Evolutionary conservation across 2,329 filamentous ascomycete species (phyloP).

Genomic region (Fusarium redolens): DNA sequence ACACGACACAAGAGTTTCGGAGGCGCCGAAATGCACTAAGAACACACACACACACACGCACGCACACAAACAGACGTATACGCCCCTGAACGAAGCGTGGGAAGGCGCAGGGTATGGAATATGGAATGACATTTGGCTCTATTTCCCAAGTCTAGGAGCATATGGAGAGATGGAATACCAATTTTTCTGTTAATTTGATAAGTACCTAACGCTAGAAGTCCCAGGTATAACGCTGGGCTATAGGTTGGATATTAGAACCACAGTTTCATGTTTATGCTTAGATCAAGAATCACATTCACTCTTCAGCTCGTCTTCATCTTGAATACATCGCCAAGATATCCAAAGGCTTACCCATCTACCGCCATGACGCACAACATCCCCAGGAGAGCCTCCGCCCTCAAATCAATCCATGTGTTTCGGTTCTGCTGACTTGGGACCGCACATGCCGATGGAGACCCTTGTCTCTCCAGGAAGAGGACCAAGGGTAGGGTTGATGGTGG

Average conservation of each 20-base stretch:
- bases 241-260: conserved; percentile 11
- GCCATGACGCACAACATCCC: neutral
- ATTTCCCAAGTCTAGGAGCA: conserved; percentile 13
- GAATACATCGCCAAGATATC: neutral
- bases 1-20: conserved; percentile 63
- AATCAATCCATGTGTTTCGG: neutral
- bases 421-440: conserved; percentile 29
- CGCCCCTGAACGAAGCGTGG: conserved; percentile 1
- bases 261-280: conserved; percentile 2
- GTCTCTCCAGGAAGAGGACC: conserved; percentile 54
- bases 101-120: conserved; percentile 11
- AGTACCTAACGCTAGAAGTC: neutral
- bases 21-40: conserved; percentile 54
- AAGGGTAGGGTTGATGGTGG: conserved; percentile 47
- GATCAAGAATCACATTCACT: conserved; percentile 25
- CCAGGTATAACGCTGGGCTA: conserved; percentile 4
- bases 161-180: conserved; percentile 8
- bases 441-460: conserved; percentile 48
- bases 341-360: neutral
- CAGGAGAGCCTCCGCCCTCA: neutral
- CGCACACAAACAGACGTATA: neutral
- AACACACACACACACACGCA: neutral
- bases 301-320: neutral
- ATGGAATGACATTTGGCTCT: conserved; percentile 21
- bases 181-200: neutral